phyloP scores from a whole-genome alignment of 768 basidiomycete genomes.

The Pisolithus orientalis region DNA sequence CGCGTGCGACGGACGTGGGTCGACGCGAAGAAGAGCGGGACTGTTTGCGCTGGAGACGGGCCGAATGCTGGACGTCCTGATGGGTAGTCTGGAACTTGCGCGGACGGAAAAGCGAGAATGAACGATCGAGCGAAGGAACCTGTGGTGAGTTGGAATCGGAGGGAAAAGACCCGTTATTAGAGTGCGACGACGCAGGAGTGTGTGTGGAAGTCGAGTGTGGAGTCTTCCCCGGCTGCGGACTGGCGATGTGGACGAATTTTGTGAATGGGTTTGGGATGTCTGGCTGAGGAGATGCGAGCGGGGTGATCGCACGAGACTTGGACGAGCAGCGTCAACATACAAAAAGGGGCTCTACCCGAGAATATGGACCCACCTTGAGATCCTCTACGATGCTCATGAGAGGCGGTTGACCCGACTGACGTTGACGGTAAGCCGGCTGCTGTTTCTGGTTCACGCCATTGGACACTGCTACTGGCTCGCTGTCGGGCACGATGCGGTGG shows the following conservation, averaged over 20 bases:
- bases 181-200: neutral
- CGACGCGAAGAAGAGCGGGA: slow-evolving; percentile 50
- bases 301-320: slow-evolving; percentile 37
- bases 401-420: slow-evolving; percentile 26
- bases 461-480: slow-evolving; percentile 7
- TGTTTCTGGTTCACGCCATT: neutral
- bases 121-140: slow-evolving; percentile 15
- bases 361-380: slow-evolving; percentile 44
- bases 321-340: neutral
- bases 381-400: slow-evolving; percentile 76
- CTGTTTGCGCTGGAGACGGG: slow-evolving; percentile 43
- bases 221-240: slow-evolving; percentile 12
- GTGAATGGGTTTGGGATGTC: slow-evolving; percentile 57
- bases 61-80: slow-evolving; percentile 30
- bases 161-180: slow-evolving; percentile 7
- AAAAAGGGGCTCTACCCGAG: neutral
- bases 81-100: slow-evolving; percentile 49
- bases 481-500: slow-evolving; percentile 13
- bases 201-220: slow-evolving; percentile 16
- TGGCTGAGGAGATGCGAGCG: slow-evolving; percentile 33
- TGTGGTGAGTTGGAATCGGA: slow-evolving; percentile 1
- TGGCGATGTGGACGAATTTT: slow-evolving; percentile 36
- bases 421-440: slow-evolving; percentile 13
- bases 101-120: slow-evolving; percentile 19
- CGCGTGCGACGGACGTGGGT: slow-evolving; percentile 14